phyloP scores from a whole-genome alignment of 306 rosid genomes.

The Cotoneaster glaucophyllus region DNA sequence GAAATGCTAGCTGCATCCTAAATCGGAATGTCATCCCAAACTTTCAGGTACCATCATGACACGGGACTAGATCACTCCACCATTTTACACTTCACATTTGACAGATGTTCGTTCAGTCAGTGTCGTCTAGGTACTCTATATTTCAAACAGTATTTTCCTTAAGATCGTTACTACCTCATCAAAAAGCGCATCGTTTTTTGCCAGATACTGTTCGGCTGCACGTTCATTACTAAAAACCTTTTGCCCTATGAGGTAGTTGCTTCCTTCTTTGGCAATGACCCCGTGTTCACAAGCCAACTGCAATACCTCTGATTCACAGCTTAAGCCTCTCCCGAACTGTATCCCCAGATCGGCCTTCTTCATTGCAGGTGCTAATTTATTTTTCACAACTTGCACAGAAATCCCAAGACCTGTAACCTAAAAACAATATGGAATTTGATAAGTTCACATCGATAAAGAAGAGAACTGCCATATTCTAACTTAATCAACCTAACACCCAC shows the following conservation, averaged over 20 bases:
- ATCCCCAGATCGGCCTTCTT: slow-evolving; percentile 61
- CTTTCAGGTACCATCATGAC: no score
- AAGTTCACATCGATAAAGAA: neutral
- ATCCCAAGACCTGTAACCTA: slow-evolving; percentile 60
- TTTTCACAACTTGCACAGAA: slow-evolving; percentile 16
- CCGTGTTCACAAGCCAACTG: slow-evolving; percentile 75
- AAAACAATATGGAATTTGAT: neutral
- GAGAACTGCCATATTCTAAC: neutral
- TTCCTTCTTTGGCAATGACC: slow-evolving; percentile 43
- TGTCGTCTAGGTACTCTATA: neutral
- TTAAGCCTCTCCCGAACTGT: slow-evolving; percentile 67
- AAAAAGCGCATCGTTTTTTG: slow-evolving; percentile 32
- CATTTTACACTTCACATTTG: no score
- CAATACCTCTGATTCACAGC: slow-evolving; percentile 59
- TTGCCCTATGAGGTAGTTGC: slow-evolving; percentile 48
- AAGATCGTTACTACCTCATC: slow-evolving; percentile 42
- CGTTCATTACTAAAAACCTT: slow-evolving; percentile 31
- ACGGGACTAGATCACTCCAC: no score
- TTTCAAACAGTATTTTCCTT: slow-evolving; percentile 41
- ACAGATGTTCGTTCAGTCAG: no score
- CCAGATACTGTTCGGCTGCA: slow-evolving; percentile 43
- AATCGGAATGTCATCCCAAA: no score
- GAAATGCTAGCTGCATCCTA: no score
- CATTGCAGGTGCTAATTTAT: neutral
- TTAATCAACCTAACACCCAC: neutral